Base-by-base conservation (phyloP, 1,284 basidiomycete genomes). In the Malassezia brasiliensis region DNA sequence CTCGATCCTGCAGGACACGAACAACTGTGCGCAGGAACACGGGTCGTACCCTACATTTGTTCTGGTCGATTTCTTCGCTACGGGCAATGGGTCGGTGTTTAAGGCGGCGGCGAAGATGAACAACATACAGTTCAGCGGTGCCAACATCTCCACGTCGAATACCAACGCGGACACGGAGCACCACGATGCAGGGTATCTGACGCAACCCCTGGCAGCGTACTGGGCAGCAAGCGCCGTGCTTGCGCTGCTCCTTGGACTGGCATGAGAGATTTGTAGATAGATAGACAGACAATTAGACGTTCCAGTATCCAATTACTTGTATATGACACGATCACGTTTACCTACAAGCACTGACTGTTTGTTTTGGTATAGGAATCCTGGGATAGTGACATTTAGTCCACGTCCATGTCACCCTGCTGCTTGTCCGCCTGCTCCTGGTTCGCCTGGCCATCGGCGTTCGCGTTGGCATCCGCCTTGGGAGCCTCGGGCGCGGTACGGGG, bases 1-100 rank as follows among this genome's bases (percentile, higher is more conserved):
- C 5, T 37, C 51, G 11, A 60, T 69, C 32, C 50, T 69, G 34
- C 25, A 22, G 3, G 60, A 63, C 34, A 62, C 59, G n/a, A 47
- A 64, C 42, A 62, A 60, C 41, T 74, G 71, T 41, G 66, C 67
- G 1, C 46, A 52, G 8, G 14, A 58, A 47, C 60, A 66, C 35
- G 59, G 49, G 8, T 19, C n/a, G 10, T 67, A 65, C 34, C 70
- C 88, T 5, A 90, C 88, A 69, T 91, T 86, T 74, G 76, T 89
- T 68, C 82, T 89, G n/a, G 86, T 65, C 30, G 69, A 72, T 47
- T 70, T 62, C 45, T 69, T 68, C 59, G 55, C 65, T 34, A 41
- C 50, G 17, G 64, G 63, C 7, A 42, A 54, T 41, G 61, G 59
- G 28, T 57, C 56, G 38, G 61, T 64, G 11, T 65, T 74, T 55